Evolutionary conservation across 2,329 filamentous ascomycete species (phyloP).

Genomic region (Colletotrichum euphorbiae): DNA sequence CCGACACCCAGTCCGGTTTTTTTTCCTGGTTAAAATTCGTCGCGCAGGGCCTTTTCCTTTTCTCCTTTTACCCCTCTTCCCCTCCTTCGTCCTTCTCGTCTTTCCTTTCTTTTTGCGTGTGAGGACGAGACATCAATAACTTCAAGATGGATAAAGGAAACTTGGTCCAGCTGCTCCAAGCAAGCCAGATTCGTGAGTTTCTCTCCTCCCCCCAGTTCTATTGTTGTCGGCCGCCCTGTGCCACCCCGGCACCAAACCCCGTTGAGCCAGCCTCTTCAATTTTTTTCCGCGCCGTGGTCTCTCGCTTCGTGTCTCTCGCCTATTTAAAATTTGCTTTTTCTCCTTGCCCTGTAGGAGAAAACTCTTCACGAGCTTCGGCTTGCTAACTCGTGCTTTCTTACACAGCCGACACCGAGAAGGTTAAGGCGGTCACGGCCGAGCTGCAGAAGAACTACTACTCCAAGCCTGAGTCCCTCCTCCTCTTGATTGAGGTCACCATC

Average conservation of each 20-base stretch:
- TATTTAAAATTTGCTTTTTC: slow-evolving; percentile 30
- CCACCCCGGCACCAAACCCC: slow-evolving; percentile 34
- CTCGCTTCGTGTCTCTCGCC: slow-evolving; percentile 37
- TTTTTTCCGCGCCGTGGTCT: slow-evolving; percentile 33
- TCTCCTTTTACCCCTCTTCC: slow-evolving; percentile 29
- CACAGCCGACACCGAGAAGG: slow-evolving; percentile 85
- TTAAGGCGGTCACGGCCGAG: slow-evolving; percentile 90
- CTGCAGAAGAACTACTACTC: slow-evolving; percentile 95
- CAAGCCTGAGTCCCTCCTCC: slow-evolving; percentile 83
- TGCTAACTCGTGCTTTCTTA: slow-evolving; percentile 48
- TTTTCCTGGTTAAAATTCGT: slow-evolving; percentile 37
- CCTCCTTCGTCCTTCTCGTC: slow-evolving; percentile 28
- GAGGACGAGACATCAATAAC: slow-evolving; percentile 33
- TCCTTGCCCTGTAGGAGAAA: background rate
- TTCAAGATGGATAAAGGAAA: slow-evolving; percentile 67
- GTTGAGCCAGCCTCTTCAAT: slow-evolving; percentile 32
- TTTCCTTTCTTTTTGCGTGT: slow-evolving; percentile 21
- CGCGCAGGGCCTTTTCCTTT: slow-evolving; percentile 31
- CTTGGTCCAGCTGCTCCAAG: slow-evolving; percentile 88
- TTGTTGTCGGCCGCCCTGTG: slow-evolving; percentile 17
- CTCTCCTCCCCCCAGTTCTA: background rate
- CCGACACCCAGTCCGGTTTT: slow-evolving; percentile 15
- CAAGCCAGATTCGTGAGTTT: slow-evolving; percentile 85
- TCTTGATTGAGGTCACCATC: slow-evolving; percentile 88
- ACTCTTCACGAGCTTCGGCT: slow-evolving; percentile 13